Evolutionary conservation across 352 stramenopile species (phyloP), one percentile per base, ranked within the genome.

Genomic region (Phytophthora fragariae): DNA sequence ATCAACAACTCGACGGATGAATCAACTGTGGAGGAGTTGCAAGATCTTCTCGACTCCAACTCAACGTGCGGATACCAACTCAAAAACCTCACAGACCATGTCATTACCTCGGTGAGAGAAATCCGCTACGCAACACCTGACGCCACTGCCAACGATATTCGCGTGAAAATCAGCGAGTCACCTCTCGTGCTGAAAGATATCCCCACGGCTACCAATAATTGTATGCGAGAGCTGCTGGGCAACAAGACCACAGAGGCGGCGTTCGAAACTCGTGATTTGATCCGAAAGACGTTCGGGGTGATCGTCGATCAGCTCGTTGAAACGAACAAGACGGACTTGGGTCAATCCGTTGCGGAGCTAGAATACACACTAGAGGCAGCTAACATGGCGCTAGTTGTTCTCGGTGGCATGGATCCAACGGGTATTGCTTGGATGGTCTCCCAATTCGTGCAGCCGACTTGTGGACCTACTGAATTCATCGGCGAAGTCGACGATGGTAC

Each of bases 391-490:
- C 60, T 82, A 10, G 53, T 71, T 17, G 67, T 84, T 8, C 49
- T 89, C n/a, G 55, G 70, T 14, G 69, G 58, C 5, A 65, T 89
- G 29, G 81, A 89, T 62, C 77, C 79, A 1, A 84, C 79, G 1
- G 70, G 79, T 7, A 79, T 88, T 29, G 66, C 67, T 0, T 73
- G 76, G 47, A 77, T 88, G 76, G 50, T 79, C 4, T 67, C 73
- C 3, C 68, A 86, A 47, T 88, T 82, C 55, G 58, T 88, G 9
- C 76, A 88, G 47, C 76, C 79, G 31, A 71, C 41, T 17, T 81
- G 74, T 71, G 74, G 70, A 10, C 74, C 74, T 2, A 76, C 74
- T 2, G 33, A 46, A 6, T 78, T 77, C 19, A 47, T 81, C 0
- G 74, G 70, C 11, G 74, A 81, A 2, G 75, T 81, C 37, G 79